Percentiles rank a stretch among this genome's conserved stretches.
Evolutionary conservation across 2,329 filamentous ascomycete genomes (phyloP).

Genomic region (Phaeophleospora eucalypticola): DNA sequence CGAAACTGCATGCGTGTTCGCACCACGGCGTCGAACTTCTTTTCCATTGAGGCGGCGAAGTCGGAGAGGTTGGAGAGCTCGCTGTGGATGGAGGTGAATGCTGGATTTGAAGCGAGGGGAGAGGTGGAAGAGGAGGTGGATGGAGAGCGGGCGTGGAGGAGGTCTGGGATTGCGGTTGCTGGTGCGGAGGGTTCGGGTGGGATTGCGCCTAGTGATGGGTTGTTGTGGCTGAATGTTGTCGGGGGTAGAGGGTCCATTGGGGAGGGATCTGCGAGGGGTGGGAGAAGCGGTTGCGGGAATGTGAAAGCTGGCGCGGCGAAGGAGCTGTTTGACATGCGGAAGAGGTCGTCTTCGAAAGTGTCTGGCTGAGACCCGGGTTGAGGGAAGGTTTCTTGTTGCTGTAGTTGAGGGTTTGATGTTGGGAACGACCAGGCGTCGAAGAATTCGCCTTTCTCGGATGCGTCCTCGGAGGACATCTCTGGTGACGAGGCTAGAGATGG

Average conservation of each 20-base stretch:
- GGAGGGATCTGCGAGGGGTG: background rate
- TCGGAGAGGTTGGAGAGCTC: constrained; percentile 6
- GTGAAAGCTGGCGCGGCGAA: background rate
- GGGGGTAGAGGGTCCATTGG: background rate
- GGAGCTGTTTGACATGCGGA: background rate
- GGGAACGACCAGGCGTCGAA: constrained; percentile 3
- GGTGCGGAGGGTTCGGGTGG: background rate
- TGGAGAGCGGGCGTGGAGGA: background rate
- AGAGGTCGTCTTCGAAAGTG: background rate
- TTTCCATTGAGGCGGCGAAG: constrained; percentile 5
- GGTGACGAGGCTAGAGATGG: constrained; percentile 1
- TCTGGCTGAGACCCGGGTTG: background rate
- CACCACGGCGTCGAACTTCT: constrained; percentile 7
- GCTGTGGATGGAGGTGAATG: constrained; percentile 2
- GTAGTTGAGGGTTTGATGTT: background rate
- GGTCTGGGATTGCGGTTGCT: background rate
- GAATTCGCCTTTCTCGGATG: constrained; percentile 1
- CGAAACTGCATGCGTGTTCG: constrained; percentile 4
- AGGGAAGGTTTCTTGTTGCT: background rate
- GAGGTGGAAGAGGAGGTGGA: background rate
- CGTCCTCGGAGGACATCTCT: background rate
- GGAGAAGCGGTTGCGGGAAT: background rate
- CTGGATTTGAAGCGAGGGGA: background rate
- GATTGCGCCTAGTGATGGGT: no score
- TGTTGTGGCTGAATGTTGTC: background rate